Conservation (phyloP, 1,284 basidiomycete species). For the Entoloma clypeatum region DNA sequence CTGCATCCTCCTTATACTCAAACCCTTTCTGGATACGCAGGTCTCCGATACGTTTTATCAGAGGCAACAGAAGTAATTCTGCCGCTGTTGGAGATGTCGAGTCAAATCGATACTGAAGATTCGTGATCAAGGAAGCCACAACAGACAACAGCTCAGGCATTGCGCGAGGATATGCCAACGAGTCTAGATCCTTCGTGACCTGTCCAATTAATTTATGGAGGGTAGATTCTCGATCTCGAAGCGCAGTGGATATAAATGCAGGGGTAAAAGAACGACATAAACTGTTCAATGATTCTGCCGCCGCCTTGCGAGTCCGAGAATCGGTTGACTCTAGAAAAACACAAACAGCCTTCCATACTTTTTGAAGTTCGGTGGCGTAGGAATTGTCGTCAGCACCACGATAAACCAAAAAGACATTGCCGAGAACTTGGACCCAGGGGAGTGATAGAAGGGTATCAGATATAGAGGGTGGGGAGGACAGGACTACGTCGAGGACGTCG, state of each 20-base stretch:
- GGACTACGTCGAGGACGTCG: conserved; percentile 67
- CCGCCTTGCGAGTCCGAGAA: conserved; percentile 52
- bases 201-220: conserved; percentile 63
- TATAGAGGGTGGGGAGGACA: conserved; percentile 71
- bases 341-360: conserved; percentile 79
- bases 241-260: conserved; percentile 52
- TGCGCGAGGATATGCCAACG: conserved; percentile 62
- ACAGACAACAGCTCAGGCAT: conserved; percentile 72
- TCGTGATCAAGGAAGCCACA: conserved; percentile 50
- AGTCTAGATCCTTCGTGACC: conserved; percentile 62
- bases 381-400: conserved; percentile 44
- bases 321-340: conserved; percentile 66
- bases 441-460: conserved; percentile 58
- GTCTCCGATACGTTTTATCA: conserved; percentile 76
- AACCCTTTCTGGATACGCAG: conserved; percentile 80
- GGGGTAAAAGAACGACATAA: conserved; percentile 70
- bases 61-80: conserved; percentile 65
- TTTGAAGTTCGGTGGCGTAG: conserved; percentile 51
- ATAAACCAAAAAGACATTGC: conserved; percentile 64
- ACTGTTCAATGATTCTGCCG: conserved; percentile 59
- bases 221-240: conserved; percentile 47
- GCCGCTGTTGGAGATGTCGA: conserved; percentile 55
- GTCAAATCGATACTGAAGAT: conserved; percentile 37
- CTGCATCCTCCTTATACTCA: conserved; percentile 88
- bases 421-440: conserved; percentile 73